Base-by-base conservation (phyloP, 805 yeast genomes). In the Ogataea pignaliae region DNA sequence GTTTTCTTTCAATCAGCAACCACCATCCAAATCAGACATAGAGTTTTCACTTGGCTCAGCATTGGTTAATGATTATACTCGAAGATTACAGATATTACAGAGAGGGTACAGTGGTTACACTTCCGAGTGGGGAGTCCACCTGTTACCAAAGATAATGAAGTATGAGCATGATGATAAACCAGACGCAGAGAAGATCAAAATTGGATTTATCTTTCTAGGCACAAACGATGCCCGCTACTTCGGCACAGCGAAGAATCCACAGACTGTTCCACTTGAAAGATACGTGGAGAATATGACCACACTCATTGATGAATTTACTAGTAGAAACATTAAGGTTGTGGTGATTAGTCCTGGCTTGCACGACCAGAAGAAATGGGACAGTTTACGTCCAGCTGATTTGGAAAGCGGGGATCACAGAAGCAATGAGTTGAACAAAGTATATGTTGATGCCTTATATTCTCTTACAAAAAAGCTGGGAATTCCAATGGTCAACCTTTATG, bases 71-170 rank as follows among this genome's bases (percentile, higher is more conserved):
- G 58, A 42, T n/a, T 85, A 86, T 58, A 63, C 71, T 2, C 71
- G 96, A 36, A 76, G 72, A 56, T 53, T 87, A 37, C 91, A 87
- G 51, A 68, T 90, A 2, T 56, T 88, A 1, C 81, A 77, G 34
- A 69, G 96, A 46, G 97, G 97, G 0, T 87, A 68, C 55, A 59
- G 79, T 1, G 97, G 97, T 0, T 89, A 86, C 66, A 86, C 75
- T 52, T 65, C 89, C 0, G 75, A 78, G 31, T 81, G 81, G 65
- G 88, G 78, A 0, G 55, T 69, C 10, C 63, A 69, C 38, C 52
- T 86, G 4, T 54, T 76, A 4, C 76, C 77, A n/a, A 63, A 69
- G 35, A 65, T 83, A 11, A 61, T 88, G 30, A 67, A 72, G 17
- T 55, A 62, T 3, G 86, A 81, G 48, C 63, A 75, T 38, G 68